A percentile compares a stretch with the other conserved stretches of the same genome.
phyloP scores from a whole-genome alignment of 2,329 filamentous ascomycete species.

The Ophiocordyceps sinensis region DNA sequence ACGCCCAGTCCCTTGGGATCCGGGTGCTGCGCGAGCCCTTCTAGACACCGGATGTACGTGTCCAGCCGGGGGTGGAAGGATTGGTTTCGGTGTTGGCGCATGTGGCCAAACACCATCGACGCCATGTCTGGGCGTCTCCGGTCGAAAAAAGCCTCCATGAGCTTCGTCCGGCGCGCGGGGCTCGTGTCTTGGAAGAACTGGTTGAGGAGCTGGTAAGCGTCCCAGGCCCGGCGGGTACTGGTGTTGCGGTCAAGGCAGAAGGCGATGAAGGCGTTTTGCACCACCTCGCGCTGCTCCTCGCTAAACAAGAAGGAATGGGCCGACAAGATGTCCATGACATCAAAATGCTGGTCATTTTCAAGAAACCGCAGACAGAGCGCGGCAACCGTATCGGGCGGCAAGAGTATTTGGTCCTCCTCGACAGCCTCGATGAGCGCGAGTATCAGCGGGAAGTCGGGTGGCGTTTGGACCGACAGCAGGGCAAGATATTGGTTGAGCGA shows the following conservation, averaged over 20 bases:
- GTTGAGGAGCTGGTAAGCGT: constrained; percentile 49
- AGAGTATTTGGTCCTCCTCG: constrained; percentile 51
- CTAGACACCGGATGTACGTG: constrained; percentile 65
- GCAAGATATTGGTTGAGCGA: constrained; percentile 59
- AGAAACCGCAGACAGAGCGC: constrained; percentile 62
- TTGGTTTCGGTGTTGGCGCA: constrained; percentile 61
- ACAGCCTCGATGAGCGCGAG: constrained; percentile 59
- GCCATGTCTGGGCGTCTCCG: constrained; percentile 74
- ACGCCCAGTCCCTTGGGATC: constrained; percentile 50
- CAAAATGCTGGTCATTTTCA: constrained; percentile 59
- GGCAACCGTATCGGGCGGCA: constrained; percentile 63
- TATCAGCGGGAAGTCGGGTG: constrained; percentile 55
- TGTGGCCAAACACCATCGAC: constrained; percentile 76
- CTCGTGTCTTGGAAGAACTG: constrained; percentile 53
- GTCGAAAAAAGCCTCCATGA: constrained; percentile 75
- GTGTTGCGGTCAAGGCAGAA: constrained; percentile 52
- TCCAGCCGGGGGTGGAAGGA: constrained; percentile 52
- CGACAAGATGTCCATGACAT: constrained; percentile 71
- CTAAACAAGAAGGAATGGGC: constrained; percentile 59
- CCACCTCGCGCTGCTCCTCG: constrained; percentile 49
- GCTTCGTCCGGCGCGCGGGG: constrained; percentile 46
- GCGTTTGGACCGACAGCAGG: constrained; percentile 45
- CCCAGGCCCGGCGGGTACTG: constrained; percentile 50
- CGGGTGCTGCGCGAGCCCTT: constrained; percentile 50
- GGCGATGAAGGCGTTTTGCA: constrained; percentile 50